Evolutionary conservation across 108 stramenopile species (phyloP).

Genomic region (Cyclotella sp.): DNA sequence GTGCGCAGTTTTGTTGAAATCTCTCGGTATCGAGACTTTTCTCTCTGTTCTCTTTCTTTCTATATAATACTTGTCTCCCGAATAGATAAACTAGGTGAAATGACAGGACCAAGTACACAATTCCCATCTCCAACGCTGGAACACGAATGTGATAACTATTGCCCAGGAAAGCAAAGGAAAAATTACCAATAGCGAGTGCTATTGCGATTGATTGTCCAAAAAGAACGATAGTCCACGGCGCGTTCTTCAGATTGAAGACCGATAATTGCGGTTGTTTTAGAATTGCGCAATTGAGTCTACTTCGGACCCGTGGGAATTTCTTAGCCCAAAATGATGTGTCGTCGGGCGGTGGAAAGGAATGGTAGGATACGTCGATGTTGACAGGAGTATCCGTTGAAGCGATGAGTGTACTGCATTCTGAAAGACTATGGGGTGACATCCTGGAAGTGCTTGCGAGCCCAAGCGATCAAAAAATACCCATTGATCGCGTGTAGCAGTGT

Average conservation of each 20-base stretch:
- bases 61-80: conserved; percentile 22
- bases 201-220: conserved; percentile 12
- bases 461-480: too few species aligned
- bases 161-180: conserved; percentile 64
- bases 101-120: conserved; percentile 62
- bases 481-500: too few species aligned
- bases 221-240: not conserved
- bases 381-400: not conserved
- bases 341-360: conserved; percentile 1
- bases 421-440: too few species aligned
- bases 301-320: not conserved
- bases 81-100: conserved; percentile 44
- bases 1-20: not conserved
- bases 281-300: not conserved
- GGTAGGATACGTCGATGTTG: not conserved
- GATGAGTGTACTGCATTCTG: conserved; percentile 1
- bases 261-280: too few species aligned
- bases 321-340: conserved; percentile 4
- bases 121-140: conserved; percentile 56
- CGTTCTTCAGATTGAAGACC: not conserved
- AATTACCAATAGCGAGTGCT: conserved; percentile 58
- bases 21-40: not conserved
- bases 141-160: conserved; percentile 54
- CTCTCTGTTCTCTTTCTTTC: conserved; percentile 14
- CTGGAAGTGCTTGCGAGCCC: too few species aligned